Conservation (phyloP, 2,329 filamentous ascomycete genomes). For the Hypomyces perniciosus region DNA sequence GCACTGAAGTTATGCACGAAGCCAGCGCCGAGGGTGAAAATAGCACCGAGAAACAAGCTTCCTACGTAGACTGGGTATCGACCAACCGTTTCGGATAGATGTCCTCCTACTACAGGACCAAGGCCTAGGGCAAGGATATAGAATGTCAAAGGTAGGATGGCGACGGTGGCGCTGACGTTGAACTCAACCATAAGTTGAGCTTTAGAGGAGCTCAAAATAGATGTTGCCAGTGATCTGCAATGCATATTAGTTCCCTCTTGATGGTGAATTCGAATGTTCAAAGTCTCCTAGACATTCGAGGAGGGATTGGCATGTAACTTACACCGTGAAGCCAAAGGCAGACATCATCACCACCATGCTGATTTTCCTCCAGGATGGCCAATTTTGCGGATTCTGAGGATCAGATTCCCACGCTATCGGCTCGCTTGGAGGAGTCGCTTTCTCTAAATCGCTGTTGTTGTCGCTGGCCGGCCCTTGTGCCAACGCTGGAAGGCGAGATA, state of each 20-base stretch:
- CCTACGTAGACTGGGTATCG: constrained; percentile 63
- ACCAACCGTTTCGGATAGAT: constrained; percentile 62
- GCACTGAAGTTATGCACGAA: constrained; percentile 59
- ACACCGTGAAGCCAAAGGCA: constrained; percentile 9
- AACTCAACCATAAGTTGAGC: constrained; percentile 3
- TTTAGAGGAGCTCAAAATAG: not conserved
- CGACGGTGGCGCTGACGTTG: constrained; percentile 12
- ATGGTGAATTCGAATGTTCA: not conserved
- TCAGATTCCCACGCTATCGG: constrained; percentile 4
- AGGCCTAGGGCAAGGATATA: constrained; percentile 71
- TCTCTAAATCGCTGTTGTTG: not conserved
- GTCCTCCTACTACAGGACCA: constrained; percentile 72
- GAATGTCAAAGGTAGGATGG: constrained; percentile 43
- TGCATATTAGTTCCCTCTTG: too few species aligned
- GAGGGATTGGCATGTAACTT: not conserved
- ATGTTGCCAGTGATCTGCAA: too few species aligned
- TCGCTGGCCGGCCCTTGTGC: too few species aligned
- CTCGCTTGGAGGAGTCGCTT: too few species aligned
- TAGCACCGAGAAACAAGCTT: constrained; percentile 59
- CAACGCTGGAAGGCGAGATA: too few species aligned
- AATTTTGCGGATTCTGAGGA: constrained; percentile 10
- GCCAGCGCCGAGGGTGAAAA: constrained; percentile 61
- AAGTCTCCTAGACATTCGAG: not conserved
- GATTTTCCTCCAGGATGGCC: constrained; percentile 2
- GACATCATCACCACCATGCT: constrained; percentile 2